Evolutionary conservation across 176 grass and related monocot genomes (phyloP).

Genomic region (Luzula sylvatica): DNA sequence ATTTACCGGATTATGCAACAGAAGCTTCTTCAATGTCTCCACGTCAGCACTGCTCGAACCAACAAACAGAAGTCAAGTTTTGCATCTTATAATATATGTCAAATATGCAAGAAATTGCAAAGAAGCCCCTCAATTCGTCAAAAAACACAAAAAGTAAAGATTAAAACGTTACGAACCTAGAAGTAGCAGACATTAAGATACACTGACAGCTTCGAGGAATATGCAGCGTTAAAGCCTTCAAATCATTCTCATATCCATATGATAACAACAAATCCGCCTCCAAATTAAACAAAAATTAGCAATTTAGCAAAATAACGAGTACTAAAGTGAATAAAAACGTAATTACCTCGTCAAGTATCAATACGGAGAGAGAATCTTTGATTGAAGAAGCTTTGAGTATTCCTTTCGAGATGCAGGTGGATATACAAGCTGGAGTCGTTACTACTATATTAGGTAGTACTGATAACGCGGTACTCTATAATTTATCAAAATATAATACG

Average conservation of each 20-base stretch:
- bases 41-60: constrained; percentile 50
- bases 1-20: constrained; percentile 81
- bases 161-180: constrained; percentile 40
- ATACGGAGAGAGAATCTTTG: constrained; percentile 88
- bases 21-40: constrained; percentile 79
- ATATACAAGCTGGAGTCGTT: constrained; percentile 86
- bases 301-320: too few relatives aligned
- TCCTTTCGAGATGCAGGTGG: constrained; percentile 76
- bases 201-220: constrained; percentile 77
- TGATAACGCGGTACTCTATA: constrained; percentile 54
- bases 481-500: constrained; percentile 18
- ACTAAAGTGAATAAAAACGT: constrained; percentile 16
- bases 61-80: too few relatives aligned
- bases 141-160: constrained; percentile 2
- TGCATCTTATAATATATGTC: too few relatives aligned
- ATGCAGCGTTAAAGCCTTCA: constrained; percentile 70
- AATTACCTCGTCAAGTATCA: constrained; percentile 86
- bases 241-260: constrained; percentile 81
- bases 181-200: constrained; percentile 97
- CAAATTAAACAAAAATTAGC: constrained; percentile 34
- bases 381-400: constrained; percentile 55
- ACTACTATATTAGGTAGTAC: constrained; percentile 77
- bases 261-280: constrained; percentile 95
- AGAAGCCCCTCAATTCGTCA: too few relatives aligned
- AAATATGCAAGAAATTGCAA: too few relatives aligned